Conservation (phyloP, 345 rosid species). For the Camelina neglecta region DNA sequence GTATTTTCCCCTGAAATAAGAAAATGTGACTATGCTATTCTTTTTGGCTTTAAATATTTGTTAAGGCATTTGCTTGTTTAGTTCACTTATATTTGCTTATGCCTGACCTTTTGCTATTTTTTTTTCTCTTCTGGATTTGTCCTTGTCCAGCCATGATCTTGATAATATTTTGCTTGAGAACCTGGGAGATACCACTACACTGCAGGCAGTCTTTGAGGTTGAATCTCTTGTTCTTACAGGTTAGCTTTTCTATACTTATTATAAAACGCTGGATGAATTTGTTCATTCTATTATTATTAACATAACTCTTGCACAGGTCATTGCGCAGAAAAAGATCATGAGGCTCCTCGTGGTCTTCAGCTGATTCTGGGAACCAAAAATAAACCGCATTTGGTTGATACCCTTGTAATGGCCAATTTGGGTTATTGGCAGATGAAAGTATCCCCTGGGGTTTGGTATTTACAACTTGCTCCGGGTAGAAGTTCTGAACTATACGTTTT, state of each 20-base stretch:
- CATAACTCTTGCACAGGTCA: conserved; percentile 64
- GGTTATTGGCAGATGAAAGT: conserved; percentile 99
- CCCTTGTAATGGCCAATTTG: conserved; percentile 98
- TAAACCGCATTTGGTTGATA: conserved; percentile 92
- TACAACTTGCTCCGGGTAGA: conserved; percentile 98
- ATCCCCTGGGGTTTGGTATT: conserved; percentile 97
- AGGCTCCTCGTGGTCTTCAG: conserved; percentile 98
- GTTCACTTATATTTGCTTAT: conserved; percentile 9
- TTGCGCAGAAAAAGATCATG: conserved; percentile 96
- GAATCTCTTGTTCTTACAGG: conserved; percentile 99
- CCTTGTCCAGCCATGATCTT: conserved; percentile 78
- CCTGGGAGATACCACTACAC: conserved; percentile 93
- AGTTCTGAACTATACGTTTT: conserved; percentile 84
- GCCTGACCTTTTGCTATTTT: conserved; percentile 39
- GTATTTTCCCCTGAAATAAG: conserved; percentile 14
- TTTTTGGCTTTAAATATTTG: conserved; percentile 13
- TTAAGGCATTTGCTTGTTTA: conserved; percentile 32
- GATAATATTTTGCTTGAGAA: conserved; percentile 99
- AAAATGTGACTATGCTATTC: conserved; percentile 31
- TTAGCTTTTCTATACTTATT: conserved; percentile 44
- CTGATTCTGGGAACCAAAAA: conserved; percentile 95
- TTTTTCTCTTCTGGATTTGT: conserved; percentile 14
- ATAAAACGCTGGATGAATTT: conserved; percentile 5
- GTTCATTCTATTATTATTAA: conserved; percentile 23
- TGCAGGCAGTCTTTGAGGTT: conserved; percentile 97